Evolutionary conservation across 441 rosid species (phyloP).

Genomic region (Viola pubescens): DNA sequence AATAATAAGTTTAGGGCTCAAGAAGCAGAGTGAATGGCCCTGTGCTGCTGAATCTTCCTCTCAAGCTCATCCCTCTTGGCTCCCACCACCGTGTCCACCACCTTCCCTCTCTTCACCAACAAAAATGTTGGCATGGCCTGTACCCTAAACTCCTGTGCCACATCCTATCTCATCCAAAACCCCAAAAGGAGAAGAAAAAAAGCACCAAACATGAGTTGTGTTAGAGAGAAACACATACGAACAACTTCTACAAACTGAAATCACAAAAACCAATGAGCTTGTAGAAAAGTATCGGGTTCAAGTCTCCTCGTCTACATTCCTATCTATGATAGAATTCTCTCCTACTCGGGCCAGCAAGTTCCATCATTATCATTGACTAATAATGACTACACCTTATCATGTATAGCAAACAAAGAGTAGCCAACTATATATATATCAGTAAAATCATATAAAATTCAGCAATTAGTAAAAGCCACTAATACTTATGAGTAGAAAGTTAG

Average conservation of each 20-base stretch:
- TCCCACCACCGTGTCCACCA: slow-evolving; percentile 62
- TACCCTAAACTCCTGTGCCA: slow-evolving; percentile 59
- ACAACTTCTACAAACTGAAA: too few relatives aligned
- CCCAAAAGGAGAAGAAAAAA: neutral
- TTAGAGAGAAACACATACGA: too few relatives aligned
- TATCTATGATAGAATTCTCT: neutral
- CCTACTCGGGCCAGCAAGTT: too few relatives aligned
- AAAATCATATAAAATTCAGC: too few relatives aligned
- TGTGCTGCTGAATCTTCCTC: slow-evolving; percentile 42
- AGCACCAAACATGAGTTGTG: too few relatives aligned
- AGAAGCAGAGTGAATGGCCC: slow-evolving; percentile 9
- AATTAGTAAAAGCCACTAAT: too few relatives aligned
- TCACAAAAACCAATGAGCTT: neutral
- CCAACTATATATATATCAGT: too few relatives aligned
- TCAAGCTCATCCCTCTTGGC: slow-evolving; percentile 55
- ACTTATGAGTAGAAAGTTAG: too few relatives aligned
- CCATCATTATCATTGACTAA: too few relatives aligned
- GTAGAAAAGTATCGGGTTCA: neutral
- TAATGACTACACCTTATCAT: too few relatives aligned
- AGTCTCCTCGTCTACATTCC: neutral
- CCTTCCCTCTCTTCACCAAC: slow-evolving; percentile 69
- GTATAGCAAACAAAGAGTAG: too few relatives aligned
- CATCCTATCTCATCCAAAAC: slow-evolving; percentile 33
- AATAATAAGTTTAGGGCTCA: too few relatives aligned
- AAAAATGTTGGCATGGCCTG: slow-evolving; percentile 90